Evolutionary conservation across 2,329 filamentous ascomycete species (phyloP), one percentile per base, ranked within the genome.

Genomic region (Aschersonia sp.): DNA sequence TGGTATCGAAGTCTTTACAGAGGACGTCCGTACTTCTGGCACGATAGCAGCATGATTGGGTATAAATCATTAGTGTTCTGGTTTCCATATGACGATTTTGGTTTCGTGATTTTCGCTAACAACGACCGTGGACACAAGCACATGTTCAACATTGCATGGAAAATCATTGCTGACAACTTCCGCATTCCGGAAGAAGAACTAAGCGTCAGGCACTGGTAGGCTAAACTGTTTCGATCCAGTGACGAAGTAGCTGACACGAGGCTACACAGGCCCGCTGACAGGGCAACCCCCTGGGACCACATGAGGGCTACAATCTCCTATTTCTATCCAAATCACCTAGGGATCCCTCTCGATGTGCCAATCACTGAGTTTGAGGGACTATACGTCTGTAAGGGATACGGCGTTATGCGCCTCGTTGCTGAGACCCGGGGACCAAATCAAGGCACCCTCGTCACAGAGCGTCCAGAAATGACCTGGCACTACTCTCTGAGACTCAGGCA

Each of bases 371-470:
- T 61, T 12, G 53, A 56, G 2, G 72, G 72, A 3, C 67, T 60
- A 2, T 75, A 73, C 52, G 64, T 57, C 50, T 61, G 73, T 47
- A 61, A 63, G 1, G 69, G 62, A 5, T 73, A 72, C 56, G 58
- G 56, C 14, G 50, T 43, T 1, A 45, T 63, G 8, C 47, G 51
- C 0, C 49, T 63, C 4, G 47, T 47, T 1, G 51, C 50, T 7
- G 49, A 53, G 6, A 42, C 35, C 35, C 35, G 35, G 8, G 35
- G 35, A 8, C 35, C 12, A 12, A 9, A 37, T 37, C 40, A 42
- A 22, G 40, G 14, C 42, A 32, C 22, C 9, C 42, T 43, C 42
- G 14, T 43, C 6, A 29, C 30, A 30, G 42, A 43, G 30, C 42
- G 42, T 9, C 42, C 42, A 9, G 42, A 43, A 29, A 43, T 43